Conservation (phyloP, 164 flowering plant species). For the Chimonanthus salicifolius region DNA sequence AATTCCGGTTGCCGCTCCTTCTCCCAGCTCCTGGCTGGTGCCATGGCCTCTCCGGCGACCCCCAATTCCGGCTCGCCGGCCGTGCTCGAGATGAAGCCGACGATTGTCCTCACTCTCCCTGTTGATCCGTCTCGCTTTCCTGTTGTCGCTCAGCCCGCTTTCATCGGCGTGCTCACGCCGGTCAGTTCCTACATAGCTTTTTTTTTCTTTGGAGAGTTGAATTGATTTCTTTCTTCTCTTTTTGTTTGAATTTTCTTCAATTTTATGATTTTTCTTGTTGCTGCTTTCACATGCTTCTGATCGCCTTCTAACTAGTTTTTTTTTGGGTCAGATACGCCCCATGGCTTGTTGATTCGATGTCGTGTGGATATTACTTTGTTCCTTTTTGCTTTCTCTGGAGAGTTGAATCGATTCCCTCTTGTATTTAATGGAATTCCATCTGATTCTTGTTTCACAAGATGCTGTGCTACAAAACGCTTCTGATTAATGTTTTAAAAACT, state of each 20-base stretch:
- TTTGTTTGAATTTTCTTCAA: background rate
- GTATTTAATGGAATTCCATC: background rate
- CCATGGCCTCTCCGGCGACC: background rate
- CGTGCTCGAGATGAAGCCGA: slow-evolving; percentile 3
- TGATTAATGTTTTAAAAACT: no score
- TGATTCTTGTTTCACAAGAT: background rate
- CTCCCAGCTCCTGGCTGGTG: slow-evolving; percentile 13
- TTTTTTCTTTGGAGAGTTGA: background rate
- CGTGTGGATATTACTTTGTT: no score
- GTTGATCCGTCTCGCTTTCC: slow-evolving; percentile 4
- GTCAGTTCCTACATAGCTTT: background rate
- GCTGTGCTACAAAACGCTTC: no score
- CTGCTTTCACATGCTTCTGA: background rate
- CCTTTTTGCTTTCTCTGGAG: background rate
- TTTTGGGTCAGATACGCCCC: no score
- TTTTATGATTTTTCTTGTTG: background rate
- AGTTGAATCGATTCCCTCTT: background rate
- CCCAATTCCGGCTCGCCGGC: background rate
- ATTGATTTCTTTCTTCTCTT: background rate
- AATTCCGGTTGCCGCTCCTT: slow-evolving; percentile 10
- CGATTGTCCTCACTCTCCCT: background rate
- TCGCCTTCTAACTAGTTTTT: no score
- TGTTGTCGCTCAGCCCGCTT: slow-evolving; percentile 1
- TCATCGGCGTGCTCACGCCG: background rate
- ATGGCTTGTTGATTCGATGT: no score